Base-by-base conservation (phyloP, 2,329 filamentous ascomycete genomes). In the Fusarium algeriense region DNA sequence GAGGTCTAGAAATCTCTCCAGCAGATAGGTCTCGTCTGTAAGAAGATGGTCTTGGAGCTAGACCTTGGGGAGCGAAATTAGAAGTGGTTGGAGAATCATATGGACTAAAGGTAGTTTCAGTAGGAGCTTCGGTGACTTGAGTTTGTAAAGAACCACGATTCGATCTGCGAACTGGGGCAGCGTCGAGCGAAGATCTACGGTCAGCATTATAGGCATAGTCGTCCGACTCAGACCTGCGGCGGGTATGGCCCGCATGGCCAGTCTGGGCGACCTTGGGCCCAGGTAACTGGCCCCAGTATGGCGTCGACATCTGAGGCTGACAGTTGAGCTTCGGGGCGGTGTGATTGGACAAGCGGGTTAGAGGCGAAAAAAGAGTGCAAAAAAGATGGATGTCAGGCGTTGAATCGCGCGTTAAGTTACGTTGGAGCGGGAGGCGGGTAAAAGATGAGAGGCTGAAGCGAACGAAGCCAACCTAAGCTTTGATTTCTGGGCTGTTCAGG, bases 271-370 rank as follows among this genome's bases (percentile, higher is more conserved):
- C 76, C 73, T 84, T 86, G 55, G 85, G 81, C 67, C 83, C 80
- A 65, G 88, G 87, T 69, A 90, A 81, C 76, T 88, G 81, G 78
- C 87, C 87, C 88, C 88, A 89, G 81, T 89, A 90, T 41, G 86
- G 85, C 64, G 85, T 74, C 58, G 85, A 80, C 84, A 86, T 87
- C 43, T 78, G 78, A 76, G 75, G 67, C 66, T 72, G 71, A 67
- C 52, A 48, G 62, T 65, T 66, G 60, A 26, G 64, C 66, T 48
- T 73, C 62, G 44, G 61, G 30, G 70, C 48, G 43, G 54, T 71
- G 69, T 76, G 77, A 76, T 80, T 76, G 77, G 76, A 70, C 62
- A 54, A 63, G 58, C 45, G 61, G 41, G 48, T 62, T 56, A 35
- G 60, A 57, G 63, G 60, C 34, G 60, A 43, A 58, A 63, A 58